A percentile compares a stretch with the other conserved stretches of the same genome.
Conservation (phyloP, 345 rosid genomes). For the Linum usitatissimum region DNA sequence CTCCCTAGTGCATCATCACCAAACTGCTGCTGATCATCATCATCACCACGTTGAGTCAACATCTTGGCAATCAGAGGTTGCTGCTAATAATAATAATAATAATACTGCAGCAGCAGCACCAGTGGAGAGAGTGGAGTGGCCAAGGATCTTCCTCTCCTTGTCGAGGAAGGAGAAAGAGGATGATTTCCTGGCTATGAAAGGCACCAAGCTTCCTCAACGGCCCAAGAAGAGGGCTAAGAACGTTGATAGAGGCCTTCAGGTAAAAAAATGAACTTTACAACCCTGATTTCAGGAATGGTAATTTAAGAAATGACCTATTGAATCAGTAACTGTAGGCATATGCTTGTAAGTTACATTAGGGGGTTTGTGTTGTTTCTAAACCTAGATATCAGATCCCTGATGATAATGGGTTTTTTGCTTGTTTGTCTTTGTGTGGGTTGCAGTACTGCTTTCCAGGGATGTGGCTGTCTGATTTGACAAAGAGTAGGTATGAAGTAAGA, state of each 20-base stretch:
- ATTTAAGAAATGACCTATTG: neutral
- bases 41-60: conserved; percentile 14
- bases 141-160: conserved; percentile 40
- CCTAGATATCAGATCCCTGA: neutral
- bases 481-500: conserved; percentile 59
- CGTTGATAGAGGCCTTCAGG: conserved; percentile 58
- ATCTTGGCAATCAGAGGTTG: conserved; percentile 18
- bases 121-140: conserved; percentile 38
- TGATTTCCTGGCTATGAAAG: conserved; percentile 59
- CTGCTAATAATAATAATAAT: neutral
- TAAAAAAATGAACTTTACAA: conserved; percentile 4
- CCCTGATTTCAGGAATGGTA: neutral
- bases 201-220: conserved; percentile 58
- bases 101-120: conserved; percentile 1
- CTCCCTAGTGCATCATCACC: neutral
- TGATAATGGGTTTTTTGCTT: neutral
- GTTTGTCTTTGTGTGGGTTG: conserved; percentile 15
- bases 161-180: conserved; percentile 65
- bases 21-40: conserved; percentile 13
- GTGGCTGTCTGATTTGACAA: conserved; percentile 59
- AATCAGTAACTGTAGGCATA: neutral
- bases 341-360: neutral
- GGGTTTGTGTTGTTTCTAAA: neutral
- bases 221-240: conserved; percentile 63
- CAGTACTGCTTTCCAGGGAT: conserved; percentile 73